Evolutionary conservation across 2,329 filamentous ascomycete species (phyloP).

Genomic region (Verticillium klebahnii): DNA sequence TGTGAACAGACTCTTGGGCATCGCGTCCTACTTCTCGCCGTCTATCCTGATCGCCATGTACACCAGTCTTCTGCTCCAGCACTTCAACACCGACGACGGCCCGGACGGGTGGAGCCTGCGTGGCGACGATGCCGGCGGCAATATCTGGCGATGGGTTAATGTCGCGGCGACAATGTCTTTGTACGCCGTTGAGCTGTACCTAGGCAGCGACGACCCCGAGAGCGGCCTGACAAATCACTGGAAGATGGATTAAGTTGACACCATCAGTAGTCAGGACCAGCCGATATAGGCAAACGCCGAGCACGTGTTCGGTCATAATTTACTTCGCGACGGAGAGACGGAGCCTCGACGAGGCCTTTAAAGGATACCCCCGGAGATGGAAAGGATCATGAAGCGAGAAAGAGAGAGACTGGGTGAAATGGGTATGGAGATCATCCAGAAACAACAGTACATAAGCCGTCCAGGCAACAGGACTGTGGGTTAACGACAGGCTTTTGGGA

Average conservation of each 20-base stretch:
- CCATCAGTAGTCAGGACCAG: slow-evolving; percentile 25
- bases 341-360: background rate
- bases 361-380: background rate
- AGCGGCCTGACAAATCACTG: slow-evolving; percentile 72
- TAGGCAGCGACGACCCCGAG: slow-evolving; percentile 79
- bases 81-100: slow-evolving; percentile 76
- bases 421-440: background rate
- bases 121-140: slow-evolving; percentile 76
- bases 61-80: slow-evolving; percentile 90
- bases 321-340: background rate
- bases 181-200: slow-evolving; percentile 85
- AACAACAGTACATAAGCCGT: background rate
- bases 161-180: slow-evolving; percentile 82
- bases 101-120: slow-evolving; percentile 79
- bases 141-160: slow-evolving; percentile 92
- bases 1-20: slow-evolving; percentile 72
- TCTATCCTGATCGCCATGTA: slow-evolving; percentile 95
- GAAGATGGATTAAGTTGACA: slow-evolving; percentile 73
- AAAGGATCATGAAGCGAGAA: background rate
- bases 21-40: slow-evolving; percentile 91
- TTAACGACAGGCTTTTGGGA: slow-evolving; percentile 1
- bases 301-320: background rate
- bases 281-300: background rate
- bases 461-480: background rate
- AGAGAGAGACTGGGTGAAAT: background rate